Conservation (phyloP, 495 filamentous ascomycete genomes). For the Hypoxylon crocopeplum region DNA sequence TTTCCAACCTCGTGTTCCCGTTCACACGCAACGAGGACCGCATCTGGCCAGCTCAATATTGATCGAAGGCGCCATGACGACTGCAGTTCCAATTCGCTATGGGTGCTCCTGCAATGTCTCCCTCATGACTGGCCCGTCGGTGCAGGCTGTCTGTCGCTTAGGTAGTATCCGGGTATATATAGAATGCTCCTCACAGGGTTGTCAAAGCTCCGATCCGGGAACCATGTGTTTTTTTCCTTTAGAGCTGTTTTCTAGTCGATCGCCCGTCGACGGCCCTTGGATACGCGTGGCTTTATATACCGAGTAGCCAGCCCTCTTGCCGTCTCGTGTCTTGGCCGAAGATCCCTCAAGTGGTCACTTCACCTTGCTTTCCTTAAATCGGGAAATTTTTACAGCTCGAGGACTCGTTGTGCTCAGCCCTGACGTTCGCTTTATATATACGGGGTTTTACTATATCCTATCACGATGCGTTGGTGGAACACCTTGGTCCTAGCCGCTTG, state of each 20-base stretch:
- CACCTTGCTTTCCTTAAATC: background rate
- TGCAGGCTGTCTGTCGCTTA: constrained; percentile 28
- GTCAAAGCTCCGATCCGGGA: constrained; percentile 22
- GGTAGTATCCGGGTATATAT: constrained; percentile 47
- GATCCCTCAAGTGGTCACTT: constrained; percentile 6
- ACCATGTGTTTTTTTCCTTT: constrained; percentile 13
- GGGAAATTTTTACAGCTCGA: background rate
- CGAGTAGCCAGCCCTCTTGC: background rate
- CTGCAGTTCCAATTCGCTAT: constrained; percentile 12
- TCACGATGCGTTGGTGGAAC: constrained; percentile 39
- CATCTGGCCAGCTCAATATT: constrained; percentile 23
- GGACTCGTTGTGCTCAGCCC: constrained; percentile 5
- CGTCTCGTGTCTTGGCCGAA: constrained; percentile 9
- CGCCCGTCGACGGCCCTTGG: background rate
- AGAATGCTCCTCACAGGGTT: constrained; percentile 27
- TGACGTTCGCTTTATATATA: constrained; percentile 28
- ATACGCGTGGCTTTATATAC: constrained; percentile 33
- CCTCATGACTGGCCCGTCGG: constrained; percentile 17
- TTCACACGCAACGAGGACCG: constrained; percentile 6
- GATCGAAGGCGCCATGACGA: constrained; percentile 19
- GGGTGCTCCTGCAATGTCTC: constrained; percentile 14
- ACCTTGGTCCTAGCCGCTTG: constrained; percentile 39
- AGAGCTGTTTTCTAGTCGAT: constrained; percentile 10
- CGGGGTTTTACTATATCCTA: constrained; percentile 8
- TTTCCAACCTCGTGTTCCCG: constrained; percentile 24